Evolutionary conservation across 306 rosid species (phyloP).

Genomic region (Cicer cuneatum): DNA sequence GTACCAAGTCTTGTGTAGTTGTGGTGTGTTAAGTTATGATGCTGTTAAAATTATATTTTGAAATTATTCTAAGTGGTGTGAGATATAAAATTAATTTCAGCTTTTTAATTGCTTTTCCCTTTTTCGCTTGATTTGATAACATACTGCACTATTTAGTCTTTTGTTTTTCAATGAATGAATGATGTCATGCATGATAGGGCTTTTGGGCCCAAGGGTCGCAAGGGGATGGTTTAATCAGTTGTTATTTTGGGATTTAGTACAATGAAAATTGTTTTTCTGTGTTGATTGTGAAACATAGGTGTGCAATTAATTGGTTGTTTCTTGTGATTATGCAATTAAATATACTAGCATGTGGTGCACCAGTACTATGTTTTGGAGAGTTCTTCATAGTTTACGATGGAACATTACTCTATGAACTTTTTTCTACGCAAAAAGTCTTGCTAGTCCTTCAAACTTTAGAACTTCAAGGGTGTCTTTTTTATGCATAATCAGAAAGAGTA

Average conservation of each 20-base stretch:
- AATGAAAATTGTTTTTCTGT: neutral
- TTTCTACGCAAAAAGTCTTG: constrained; percentile 12
- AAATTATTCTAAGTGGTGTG: too few relatives aligned
- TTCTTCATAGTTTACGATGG: constrained; percentile 43
- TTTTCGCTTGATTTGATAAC: constrained; percentile 42
- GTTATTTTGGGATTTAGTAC: constrained; percentile 19
- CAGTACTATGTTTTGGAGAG: constrained; percentile 41
- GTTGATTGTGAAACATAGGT: constrained; percentile 12
- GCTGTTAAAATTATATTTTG: too few relatives aligned
- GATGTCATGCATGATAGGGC: constrained; percentile 27
- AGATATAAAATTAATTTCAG: constrained; percentile 34
- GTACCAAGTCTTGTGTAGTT: too few relatives aligned
- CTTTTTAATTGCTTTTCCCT: neutral
- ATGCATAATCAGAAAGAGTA: neutral
- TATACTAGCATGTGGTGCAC: constrained; percentile 37
- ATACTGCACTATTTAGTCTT: constrained; percentile 14
- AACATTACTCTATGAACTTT: constrained; percentile 39
- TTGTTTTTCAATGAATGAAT: constrained; percentile 28
- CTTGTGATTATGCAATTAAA: constrained; percentile 45
- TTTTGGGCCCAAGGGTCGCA: constrained; percentile 38
- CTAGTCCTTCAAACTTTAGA: neutral
- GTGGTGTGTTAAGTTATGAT: too few relatives aligned
- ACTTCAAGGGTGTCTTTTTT: constrained; percentile 1
- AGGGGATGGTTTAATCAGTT: constrained; percentile 32
- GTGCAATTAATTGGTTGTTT: constrained; percentile 18